Conservation (phyloP, 2,329 filamentous ascomycete genomes). For the Phialophora expanda region DNA sequence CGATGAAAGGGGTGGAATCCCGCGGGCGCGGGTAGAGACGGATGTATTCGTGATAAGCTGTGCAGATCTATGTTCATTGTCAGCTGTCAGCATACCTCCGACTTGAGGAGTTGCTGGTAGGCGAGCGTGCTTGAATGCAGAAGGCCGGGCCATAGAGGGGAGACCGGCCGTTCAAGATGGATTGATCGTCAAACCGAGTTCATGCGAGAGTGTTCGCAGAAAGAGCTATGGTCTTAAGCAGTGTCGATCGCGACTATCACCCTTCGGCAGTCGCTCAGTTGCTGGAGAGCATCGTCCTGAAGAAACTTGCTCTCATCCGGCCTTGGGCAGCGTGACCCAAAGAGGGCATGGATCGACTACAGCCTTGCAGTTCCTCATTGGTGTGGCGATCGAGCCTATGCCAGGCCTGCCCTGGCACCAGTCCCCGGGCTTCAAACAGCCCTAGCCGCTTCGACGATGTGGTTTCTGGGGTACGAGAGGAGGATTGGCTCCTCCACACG, state of each 20-base stretch:
- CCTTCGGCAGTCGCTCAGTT: background rate
- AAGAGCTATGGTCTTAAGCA: background rate
- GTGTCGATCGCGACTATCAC: background rate
- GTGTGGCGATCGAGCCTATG: constrained; percentile 2
- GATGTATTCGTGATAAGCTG: constrained; percentile 4
- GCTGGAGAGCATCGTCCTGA: background rate
- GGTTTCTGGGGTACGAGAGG: background rate
- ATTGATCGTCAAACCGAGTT: background rate
- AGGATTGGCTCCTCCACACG: constrained; percentile 12
- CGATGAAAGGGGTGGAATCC: background rate
- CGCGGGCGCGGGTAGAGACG: constrained; percentile 10
- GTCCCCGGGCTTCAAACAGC: background rate
- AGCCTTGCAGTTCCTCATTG: constrained; percentile 18
- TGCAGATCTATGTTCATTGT: background rate
- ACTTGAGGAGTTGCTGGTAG: background rate
- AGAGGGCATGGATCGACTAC: constrained; percentile 3
- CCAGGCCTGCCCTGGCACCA: background rate
- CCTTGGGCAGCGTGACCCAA: background rate
- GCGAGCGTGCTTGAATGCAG: background rate
- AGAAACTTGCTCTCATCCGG: background rate
- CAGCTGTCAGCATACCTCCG: background rate
- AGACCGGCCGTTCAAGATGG: background rate
- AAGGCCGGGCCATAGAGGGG: background rate
- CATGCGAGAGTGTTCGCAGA: background rate
- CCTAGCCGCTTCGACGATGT: background rate